These are phyloP conservation scores for Botrytis tulipae DNA, from an alignment of 2,329 filamentous ascomycete species.

Conservation along the genomic window DNA sequence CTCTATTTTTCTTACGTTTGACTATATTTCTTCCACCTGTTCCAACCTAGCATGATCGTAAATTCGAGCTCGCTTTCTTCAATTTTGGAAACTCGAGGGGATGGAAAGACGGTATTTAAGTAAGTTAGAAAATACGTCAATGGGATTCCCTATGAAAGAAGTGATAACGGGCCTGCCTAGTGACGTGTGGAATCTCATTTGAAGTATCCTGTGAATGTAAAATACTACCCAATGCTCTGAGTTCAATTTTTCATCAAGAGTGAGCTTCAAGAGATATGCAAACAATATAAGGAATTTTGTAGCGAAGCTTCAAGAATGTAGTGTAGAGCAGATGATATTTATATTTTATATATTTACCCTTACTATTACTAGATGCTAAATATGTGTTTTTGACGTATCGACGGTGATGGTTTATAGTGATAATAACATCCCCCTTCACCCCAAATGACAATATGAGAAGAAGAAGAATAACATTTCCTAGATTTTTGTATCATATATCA, in stretches of 20 bases:
- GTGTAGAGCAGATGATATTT: not conserved
- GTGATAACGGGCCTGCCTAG: too few relatives aligned
- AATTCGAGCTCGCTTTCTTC: too few relatives aligned
- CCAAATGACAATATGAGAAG: not conserved
- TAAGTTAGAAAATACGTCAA: not conserved
- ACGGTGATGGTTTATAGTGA: not conserved
- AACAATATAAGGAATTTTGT: not conserved
- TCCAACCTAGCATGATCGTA: too few relatives aligned
- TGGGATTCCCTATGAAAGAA: not conserved
- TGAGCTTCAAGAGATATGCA: too few relatives aligned
- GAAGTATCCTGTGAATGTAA: too few relatives aligned
- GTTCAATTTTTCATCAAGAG: too few relatives aligned
- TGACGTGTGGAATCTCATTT: too few relatives aligned
- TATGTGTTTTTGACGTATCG: too few relatives aligned
- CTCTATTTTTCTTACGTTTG: too few relatives aligned
- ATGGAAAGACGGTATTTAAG: fast-evolving
- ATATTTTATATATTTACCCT: not conserved
- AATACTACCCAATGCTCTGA: too few relatives aligned
- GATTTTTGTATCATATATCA: not conserved
- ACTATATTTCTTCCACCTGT: not conserved
- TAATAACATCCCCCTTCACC: fast-evolving
- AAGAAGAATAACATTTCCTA: not conserved
- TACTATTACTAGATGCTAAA: too few relatives aligned
- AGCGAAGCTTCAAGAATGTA: not conserved
- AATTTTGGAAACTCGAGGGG: too few relatives aligned